Evolutionary conservation across 2,329 filamentous ascomycete species (phyloP).

Genomic region (Hypoxylon sp.): DNA sequence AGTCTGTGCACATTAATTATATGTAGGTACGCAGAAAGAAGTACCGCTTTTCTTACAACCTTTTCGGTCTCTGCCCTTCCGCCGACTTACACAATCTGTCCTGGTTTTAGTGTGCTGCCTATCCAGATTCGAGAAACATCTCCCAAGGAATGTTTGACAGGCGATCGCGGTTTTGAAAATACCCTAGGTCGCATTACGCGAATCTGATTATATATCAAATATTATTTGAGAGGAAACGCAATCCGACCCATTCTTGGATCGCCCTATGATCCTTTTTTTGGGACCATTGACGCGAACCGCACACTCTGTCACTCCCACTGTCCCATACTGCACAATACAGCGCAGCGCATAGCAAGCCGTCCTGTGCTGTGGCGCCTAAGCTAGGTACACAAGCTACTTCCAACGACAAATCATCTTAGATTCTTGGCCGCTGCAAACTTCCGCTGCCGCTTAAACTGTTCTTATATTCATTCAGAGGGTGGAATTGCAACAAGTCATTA

Average conservation of each 20-base stretch:
- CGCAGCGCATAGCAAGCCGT: constrained; percentile 22
- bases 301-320: constrained; percentile 17
- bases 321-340: constrained; percentile 13
- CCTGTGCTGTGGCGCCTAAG: constrained; percentile 9
- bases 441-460: constrained; percentile 33
- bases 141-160: constrained; percentile 30
- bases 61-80: constrained; percentile 7
- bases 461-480: constrained; percentile 12
- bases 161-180: constrained; percentile 26
- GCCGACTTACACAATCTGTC: constrained; percentile 24
- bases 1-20: too few species aligned
- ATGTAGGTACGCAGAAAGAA: constrained; percentile 8
- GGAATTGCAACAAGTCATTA: constrained; percentile 7
- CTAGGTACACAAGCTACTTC: constrained; percentile 24
- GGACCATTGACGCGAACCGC: constrained; percentile 42
- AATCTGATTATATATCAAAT: constrained; percentile 38
- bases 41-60: constrained; percentile 1
- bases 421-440: constrained; percentile 45
- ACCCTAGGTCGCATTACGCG: constrained; percentile 35
- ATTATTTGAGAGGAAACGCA: constrained; percentile 16
- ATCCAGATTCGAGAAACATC: constrained; percentile 40
- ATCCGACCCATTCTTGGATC: constrained; percentile 30
- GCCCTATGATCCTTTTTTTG: constrained; percentile 34
- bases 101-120: constrained; percentile 1
- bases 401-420: constrained; percentile 16